phyloP scores from a whole-genome alignment of 495 filamentous ascomycete genomes.

The Xylaria palmicola region DNA sequence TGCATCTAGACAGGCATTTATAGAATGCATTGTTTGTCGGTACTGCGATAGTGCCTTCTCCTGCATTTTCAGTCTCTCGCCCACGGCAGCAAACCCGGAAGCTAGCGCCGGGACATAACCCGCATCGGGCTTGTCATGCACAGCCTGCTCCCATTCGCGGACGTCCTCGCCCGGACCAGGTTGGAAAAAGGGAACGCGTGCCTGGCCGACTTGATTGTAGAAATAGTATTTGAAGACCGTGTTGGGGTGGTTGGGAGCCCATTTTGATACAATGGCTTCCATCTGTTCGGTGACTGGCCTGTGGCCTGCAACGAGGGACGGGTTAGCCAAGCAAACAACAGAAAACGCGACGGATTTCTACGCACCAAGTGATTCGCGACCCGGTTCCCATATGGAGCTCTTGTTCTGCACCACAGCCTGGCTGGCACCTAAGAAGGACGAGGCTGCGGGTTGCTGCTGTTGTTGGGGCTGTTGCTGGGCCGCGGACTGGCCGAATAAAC shows the following conservation, averaged over 20 bases:
- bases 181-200: conserved; percentile 76
- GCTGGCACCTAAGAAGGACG: conserved; percentile 35
- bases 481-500: conserved; percentile 12
- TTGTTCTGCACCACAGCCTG: conserved; percentile 35
- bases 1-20: conserved; percentile 78
- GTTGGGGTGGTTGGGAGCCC: conserved; percentile 67
- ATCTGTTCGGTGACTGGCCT: conserved; percentile 87
- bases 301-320: conserved; percentile 40
- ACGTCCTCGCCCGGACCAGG: conserved; percentile 75
- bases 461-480: conserved; percentile 17
- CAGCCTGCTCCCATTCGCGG: conserved; percentile 89
- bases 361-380: conserved; percentile 44
- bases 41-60: conserved; percentile 68
- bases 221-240: conserved; percentile 89
- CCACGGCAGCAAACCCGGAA: conserved; percentile 57
- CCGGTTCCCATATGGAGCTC: conserved; percentile 49
- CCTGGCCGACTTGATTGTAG: conserved; percentile 85
- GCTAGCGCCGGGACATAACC: conserved; percentile 72
- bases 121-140: conserved; percentile 74
- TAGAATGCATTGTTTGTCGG: conserved; percentile 81
- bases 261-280: conserved; percentile 73
- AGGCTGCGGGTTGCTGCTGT: conserved; percentile 18
- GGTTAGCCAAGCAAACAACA: conserved; percentile 12
- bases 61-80: conserved; percentile 75
- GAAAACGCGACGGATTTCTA: not conserved